Evolutionary conservation across 176 grass and related monocot species (phyloP).

Genomic region (Rhynchospora pubera): DNA sequence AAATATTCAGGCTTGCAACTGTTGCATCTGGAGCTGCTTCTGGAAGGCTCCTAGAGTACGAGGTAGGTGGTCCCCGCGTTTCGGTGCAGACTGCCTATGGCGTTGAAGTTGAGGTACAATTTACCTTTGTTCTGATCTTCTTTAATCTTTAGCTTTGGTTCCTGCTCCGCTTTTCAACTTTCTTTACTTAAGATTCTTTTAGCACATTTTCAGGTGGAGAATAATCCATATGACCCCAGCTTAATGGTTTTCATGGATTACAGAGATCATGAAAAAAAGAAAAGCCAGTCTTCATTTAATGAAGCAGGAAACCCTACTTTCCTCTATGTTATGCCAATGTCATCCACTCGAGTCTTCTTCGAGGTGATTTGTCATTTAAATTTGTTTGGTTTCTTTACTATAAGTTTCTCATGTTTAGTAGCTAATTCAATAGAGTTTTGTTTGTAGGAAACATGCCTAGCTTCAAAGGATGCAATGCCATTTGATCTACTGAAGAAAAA

Average conservation of each 20-base stretch:
- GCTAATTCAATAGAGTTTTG: not conserved
- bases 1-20: slow-evolving; percentile 62
- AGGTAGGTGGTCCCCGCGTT: slow-evolving; percentile 86
- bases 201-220: slow-evolving; percentile 81
- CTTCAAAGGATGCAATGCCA: slow-evolving; percentile 91
- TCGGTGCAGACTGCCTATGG: slow-evolving; percentile 95
- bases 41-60: slow-evolving; percentile 84
- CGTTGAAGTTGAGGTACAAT: slow-evolving; percentile 85
- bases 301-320: slow-evolving; percentile 81
- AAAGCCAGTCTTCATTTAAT: slow-evolving; percentile 25
- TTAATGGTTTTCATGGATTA: slow-evolving; percentile 99
- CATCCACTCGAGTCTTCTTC: slow-evolving; percentile 82
- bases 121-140: not conserved
- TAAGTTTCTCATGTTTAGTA: slow-evolving; percentile 2
- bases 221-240: slow-evolving; percentile 82
- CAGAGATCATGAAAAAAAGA: slow-evolving; percentile 70
- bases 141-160: not conserved
- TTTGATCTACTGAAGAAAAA: slow-evolving; percentile 97
- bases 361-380: slow-evolving; percentile 41
- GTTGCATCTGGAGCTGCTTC: slow-evolving; percentile 99
- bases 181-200: slow-evolving; percentile 29
- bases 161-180: slow-evolving; percentile 13
- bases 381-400: not conserved
- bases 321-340: slow-evolving; percentile 98
- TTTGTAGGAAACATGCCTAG: slow-evolving; percentile 90